Evolutionary conservation across 2,329 filamentous ascomycete genomes (phyloP), one percentile per base, ranked within the genome.

Genomic region (Pseudocercospora ulei): DNA sequence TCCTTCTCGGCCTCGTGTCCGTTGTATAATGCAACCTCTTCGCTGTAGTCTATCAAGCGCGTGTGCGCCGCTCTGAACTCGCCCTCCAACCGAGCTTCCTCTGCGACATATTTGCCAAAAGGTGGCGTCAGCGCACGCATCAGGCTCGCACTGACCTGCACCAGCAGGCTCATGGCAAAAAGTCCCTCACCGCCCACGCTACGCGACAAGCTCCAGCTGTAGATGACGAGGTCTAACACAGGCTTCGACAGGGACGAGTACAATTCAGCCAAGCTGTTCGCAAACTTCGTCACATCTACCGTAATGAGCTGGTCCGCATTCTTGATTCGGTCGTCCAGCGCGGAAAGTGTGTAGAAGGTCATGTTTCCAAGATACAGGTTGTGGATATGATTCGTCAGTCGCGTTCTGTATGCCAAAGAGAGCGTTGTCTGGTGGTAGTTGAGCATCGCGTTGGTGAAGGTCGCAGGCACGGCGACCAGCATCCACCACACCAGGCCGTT

Each of bases 191-290:
- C 86, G 26, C 90, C 90, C n/a, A 98, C 90, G 43, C 82, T 94
- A 53, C 85, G 80, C 2, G 87, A 95, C 1, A 98, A 69, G 2
- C 85, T 88, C 62, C 86, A 93, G 40, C 90, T 96, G 65, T 98
- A 98, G 48, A 98, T 92, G 29, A 86, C 75, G 78, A 98, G 94
- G 52, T 98, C 90, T 12, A 98, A 68, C 3, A 93, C 70, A 0
- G 90, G 90, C 61, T 98, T 98, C 2, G 90, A 90, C 23, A 98
- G 67, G 58, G 96, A 96, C 47, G 87, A 93, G 63, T 98, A 98
- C 4, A 98, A 67, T 61, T 96, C 88, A 1, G 90, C 88, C 45
- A 96, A 65, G 53, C 84, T 93, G 61, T 93, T 94, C 16, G 87
- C 90, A 66, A 98, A 98, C 55, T 90, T 88, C 45, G 87, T 82